A percentile compares a stretch with the other conserved stretches of the same genome.
These are phyloP conservation scores for Thalassiosira ordinaria DNA, from an alignment of 352 stramenopile genomes.

Conservation along the genomic window DNA sequence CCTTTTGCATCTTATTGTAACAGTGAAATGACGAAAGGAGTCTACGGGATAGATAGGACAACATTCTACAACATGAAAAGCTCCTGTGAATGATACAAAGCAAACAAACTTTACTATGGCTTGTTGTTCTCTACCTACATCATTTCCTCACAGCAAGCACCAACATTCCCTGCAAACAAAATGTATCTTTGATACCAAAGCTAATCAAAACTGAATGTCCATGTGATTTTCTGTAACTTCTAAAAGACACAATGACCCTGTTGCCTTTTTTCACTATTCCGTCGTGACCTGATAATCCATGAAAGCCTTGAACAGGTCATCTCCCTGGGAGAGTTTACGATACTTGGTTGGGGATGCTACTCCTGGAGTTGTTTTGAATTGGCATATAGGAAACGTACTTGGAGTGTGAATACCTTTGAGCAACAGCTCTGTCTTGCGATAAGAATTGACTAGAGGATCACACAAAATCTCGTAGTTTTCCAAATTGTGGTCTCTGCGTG, in stretches of 20 bases:
- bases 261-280: neutral
- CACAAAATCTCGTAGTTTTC: conserved; percentile 28
- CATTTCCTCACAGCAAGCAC: no score
- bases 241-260: neutral
- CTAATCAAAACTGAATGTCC: no score
- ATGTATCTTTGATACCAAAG: no score
- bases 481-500: conserved; percentile 30
- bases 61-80: no score
- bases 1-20: no score
- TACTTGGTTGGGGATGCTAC: neutral
- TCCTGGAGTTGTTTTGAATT: neutral
- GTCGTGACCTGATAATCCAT: neutral
- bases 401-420: neutral
- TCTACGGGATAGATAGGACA: no score
- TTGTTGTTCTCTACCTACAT: no score
- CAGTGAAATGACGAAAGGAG: no score
- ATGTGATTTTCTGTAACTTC: no score
- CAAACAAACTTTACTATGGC: no score
- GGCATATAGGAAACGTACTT: neutral
- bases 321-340: conserved; percentile 16
- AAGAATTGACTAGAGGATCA: conserved; percentile 36
- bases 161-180: no score
- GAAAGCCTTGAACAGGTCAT: conserved; percentile 6
- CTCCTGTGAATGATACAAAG: no score
- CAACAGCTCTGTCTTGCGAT: conserved; percentile 20